Evolutionary conservation across 1,284 basidiomycete genomes (phyloP), one percentile per base, ranked within the genome.

Genomic region (Somion occarium): DNA sequence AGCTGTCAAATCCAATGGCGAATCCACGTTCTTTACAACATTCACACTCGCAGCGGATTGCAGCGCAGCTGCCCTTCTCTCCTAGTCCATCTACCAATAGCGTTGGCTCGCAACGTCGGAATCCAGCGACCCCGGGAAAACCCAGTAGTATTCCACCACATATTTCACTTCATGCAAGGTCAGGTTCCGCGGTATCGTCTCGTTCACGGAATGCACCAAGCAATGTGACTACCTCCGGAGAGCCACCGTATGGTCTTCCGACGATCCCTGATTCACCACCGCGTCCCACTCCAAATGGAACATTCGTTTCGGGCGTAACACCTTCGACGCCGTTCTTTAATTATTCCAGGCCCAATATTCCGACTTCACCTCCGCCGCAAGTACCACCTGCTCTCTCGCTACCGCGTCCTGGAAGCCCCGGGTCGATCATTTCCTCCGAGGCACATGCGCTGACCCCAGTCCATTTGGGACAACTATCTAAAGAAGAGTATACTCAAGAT

Each of bases 261-360:
- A 57, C 64, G 23, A 43, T 64, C 30, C 64, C 63, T 2, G 48
- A 59, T 7, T 53, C 59, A 22, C 61, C 62, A 50, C 61, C 63
- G 11, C 61, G 63, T 15, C 55, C 63, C 39, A 51, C 57, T 23
- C 53, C 56, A 26, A 60, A 57, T 50, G 65, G 75, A 2, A 83
- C 85, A 0, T 84, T 88, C 65, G 81, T 83, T 15, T 79, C 82
- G 41, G 88, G 86, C 24, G 83, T 89, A 19, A 79, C 82, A 50
- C 86, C 87, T 22, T 79, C 87, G 18, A 78, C 84, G 9, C 82
- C 83, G 4, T 88, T 90, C 69, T 90, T 89, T 61, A 78, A 75
- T 24, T 85, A 87, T 3, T 78, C 80, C 9, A 73, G 80, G 47
- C 86, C 83, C 0, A 67, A 64, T 25, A 73, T 73, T 44, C 70